Base-by-base conservation (phyloP, 768 basidiomycete genomes). In the Hygrocybe punicea region DNA sequence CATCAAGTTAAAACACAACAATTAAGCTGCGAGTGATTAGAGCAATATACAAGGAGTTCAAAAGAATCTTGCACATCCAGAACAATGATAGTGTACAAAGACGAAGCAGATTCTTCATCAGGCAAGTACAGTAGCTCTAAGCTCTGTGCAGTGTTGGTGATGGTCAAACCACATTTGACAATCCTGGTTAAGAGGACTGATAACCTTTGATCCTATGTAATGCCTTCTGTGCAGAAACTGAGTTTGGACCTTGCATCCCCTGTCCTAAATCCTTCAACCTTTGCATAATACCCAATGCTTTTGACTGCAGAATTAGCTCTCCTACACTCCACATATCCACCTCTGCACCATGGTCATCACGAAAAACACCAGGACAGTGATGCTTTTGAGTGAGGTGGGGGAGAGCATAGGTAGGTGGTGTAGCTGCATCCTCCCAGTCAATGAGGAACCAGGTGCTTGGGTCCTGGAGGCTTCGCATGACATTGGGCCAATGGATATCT, bases 361-460 rank as follows among this genome's bases (percentile, higher is more conserved):
- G 2, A 42, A 39, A 53, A 11, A 53, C 37, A 42, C 36, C 6
- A 40, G 52, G 52, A 16, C 34, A 40, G 37, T 53, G 52, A 13
- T 33, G 14, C 10, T n/a, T 29, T n/a, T 13, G 34, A 34, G 3
- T 42, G 11, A 53, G 13, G 23, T 23, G 52, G 13, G 21, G 11
- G 5, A 3, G 19, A 25, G 46, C 19, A 19, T 19, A 6, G 13
- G 46, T 47, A 47, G 46, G 46, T 14, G 46, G 46, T 13, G 46
- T 14, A 11, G 46, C 46, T 19, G 46, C 46, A 47, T 47, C 46
- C 40, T 42, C 40, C 65, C 65, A 71, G 53, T 70, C 69, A 49
- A 70, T 69, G 16, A 71, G 45, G 47, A 71, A 67, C 69, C 69
- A 71, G 49, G 62, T 58, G 9, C 57, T 45, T 13, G 34, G 24